Evolutionary conservation across 2,329 filamentous ascomycete species (phyloP).

Genomic region (Lachnellula occidentalis): DNA sequence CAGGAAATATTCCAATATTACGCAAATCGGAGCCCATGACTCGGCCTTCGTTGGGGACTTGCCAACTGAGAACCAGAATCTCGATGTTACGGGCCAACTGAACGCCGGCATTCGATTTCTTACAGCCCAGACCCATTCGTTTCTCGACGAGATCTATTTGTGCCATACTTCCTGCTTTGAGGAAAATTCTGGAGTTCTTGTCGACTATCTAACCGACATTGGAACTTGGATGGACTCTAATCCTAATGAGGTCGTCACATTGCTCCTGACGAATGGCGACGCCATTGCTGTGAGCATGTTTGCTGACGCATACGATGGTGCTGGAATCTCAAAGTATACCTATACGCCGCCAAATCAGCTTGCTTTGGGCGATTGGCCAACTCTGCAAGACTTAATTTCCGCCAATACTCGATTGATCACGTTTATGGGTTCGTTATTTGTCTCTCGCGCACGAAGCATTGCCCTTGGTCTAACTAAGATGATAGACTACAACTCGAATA

Average conservation of each 20-base stretch:
- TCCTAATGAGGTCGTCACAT: constrained; percentile 54
- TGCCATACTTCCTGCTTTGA: constrained; percentile 58
- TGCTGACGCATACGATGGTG: constrained; percentile 29
- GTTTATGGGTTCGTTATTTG: constrained; percentile 54
- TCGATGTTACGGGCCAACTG: constrained; percentile 54
- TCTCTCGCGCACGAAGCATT: background rate
- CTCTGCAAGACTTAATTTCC: constrained; percentile 59
- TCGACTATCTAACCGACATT: constrained; percentile 48
- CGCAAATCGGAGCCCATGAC: constrained; percentile 67
- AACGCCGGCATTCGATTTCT: constrained; percentile 60
- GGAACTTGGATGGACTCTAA: constrained; percentile 55
- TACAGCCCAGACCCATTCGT: constrained; percentile 45
- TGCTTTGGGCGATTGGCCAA: constrained; percentile 58
- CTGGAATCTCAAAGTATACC: constrained; percentile 24
- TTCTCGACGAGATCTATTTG: constrained; percentile 12
- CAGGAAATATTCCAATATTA: constrained; percentile 68
- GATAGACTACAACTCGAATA: constrained; percentile 55
- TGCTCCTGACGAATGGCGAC: constrained; percentile 62
- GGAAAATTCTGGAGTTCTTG: constrained; percentile 52
- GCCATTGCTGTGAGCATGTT: constrained; percentile 50
- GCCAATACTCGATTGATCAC: constrained; percentile 59
- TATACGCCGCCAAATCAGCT: constrained; percentile 30
- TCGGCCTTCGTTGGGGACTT: constrained; percentile 35
- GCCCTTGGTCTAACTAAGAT: background rate
- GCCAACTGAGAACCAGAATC: constrained; percentile 48